Base-by-base conservation (phyloP, 1,284 basidiomycete species). In the Puccinia polysora region DNA sequence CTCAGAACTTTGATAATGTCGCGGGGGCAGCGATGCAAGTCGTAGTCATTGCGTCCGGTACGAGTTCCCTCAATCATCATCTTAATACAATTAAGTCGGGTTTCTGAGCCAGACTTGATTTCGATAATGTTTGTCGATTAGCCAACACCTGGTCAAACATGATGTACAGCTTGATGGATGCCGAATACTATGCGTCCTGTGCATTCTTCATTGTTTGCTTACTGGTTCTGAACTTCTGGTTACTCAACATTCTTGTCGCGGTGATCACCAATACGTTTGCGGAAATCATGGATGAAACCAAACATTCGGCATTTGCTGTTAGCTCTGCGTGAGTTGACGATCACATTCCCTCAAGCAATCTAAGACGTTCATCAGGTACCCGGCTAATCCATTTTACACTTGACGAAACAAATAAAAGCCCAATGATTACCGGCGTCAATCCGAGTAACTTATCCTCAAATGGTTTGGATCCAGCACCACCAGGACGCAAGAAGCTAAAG, bases 221-320 rank as follows among this genome's bases (percentile, higher is more conserved):
- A 58, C 76, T 80, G 12, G 62, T 73, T 3, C 36, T 73, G 8
- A 63, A 60, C 28, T 70, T 38, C 50, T 75, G 74, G 74, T 75
- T 97, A 71, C 89, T 95, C 83, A 95, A 96, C 79, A 81, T 96
- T 73, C 90, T 97, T 79, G 91, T 97, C 73, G 95, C 94, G 34
- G 94, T 97, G 52, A 96, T 97, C 76, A 93, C 93, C 52, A 91
- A 93, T 79, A 92, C 91, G 0, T 98, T 98, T 80, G 88, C 87
- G 28, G 90, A 89, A 15, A 95, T 97, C 74, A 85, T 91, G 23
- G 85, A 87, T 5, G 87, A 91, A 76, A 97, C 94, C 1, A 87
- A 89, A 79, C 89, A 88, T 79, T 94, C 91, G 79, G 95, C 95
- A 0, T 98, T 97, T 78, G 91, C 91, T 47, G 85, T 85, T 23